Evolutionary conservation across 2,329 filamentous ascomycete species (phyloP).

Genomic region (Pezicula neosporulosa): DNA sequence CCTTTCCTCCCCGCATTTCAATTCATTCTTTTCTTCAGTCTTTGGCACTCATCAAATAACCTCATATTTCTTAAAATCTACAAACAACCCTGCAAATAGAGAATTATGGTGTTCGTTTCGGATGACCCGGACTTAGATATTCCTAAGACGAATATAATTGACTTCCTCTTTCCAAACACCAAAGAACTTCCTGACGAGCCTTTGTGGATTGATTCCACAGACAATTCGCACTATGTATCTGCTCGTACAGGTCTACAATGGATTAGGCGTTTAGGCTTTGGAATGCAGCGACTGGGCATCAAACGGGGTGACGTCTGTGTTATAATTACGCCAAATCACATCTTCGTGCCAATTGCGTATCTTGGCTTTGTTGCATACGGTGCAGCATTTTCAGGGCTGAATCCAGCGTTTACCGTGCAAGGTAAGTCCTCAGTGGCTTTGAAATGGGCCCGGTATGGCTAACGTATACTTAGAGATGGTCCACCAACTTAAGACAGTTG

Average conservation of each 20-base stretch:
- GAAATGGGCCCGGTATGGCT: neutral
- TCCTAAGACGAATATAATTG: neutral
- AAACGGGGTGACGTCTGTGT: slow-evolving; percentile 45
- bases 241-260: slow-evolving; percentile 44
- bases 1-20: too few relatives aligned
- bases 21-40: too few relatives aligned
- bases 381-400: slow-evolving; percentile 49
- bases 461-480: slow-evolving; percentile 50
- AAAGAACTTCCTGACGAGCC: slow-evolving; percentile 27
- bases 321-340: slow-evolving; percentile 49
- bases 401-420: slow-evolving; percentile 43
- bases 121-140: neutral
- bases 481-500: slow-evolving; percentile 69
- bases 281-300: slow-evolving; percentile 42
- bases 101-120: neutral
- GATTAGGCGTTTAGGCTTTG: slow-evolving; percentile 44
- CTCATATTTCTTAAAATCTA: too few relatives aligned
- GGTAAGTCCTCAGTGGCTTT: slow-evolving; percentile 28
- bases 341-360: slow-evolving; percentile 50
- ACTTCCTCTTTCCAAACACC: neutral
- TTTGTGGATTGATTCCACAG: slow-evolving; percentile 48
- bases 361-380: slow-evolving; percentile 48
- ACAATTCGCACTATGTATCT: slow-evolving; percentile 30
- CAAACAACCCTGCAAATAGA: too few relatives aligned
- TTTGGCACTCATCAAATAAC: too few relatives aligned